These are phyloP conservation scores for Deuterostichococcus epilithicus DNA, from an alignment of 139 green algal genomes.

Conservation along the genomic window DNA sequence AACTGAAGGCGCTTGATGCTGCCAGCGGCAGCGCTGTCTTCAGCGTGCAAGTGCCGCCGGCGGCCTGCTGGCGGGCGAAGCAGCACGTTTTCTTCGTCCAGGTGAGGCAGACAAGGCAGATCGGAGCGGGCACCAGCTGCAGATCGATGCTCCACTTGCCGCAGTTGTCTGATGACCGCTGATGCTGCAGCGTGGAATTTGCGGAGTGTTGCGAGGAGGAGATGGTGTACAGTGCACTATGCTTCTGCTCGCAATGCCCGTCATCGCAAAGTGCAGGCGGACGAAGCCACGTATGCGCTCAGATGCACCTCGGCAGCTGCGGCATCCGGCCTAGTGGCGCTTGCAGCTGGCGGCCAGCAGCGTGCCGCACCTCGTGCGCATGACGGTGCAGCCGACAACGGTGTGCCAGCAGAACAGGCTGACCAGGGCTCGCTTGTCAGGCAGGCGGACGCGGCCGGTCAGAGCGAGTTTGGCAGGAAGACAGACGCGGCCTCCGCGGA, in stretches of 20 bases:
- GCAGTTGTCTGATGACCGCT: too few species aligned
- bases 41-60: not conserved
- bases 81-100: not conserved
- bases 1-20: not conserved
- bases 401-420: not conserved
- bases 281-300: not conserved
- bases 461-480: slow-evolving; percentile 63
- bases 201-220: too few species aligned
- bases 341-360: not conserved
- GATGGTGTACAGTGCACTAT: too few species aligned
- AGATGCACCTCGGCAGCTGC: not conserved
- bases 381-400: not conserved
- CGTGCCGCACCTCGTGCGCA: not conserved
- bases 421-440: not conserved
- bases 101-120: not conserved
- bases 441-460: not conserved
- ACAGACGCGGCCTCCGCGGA: slow-evolving; percentile 72
- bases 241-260: too few species aligned
- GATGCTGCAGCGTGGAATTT: too few species aligned
- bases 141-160: too few species aligned
- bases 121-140: too few species aligned
- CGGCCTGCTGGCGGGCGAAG: not conserved
- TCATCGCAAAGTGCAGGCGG: not conserved
- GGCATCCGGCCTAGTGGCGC: not conserved
- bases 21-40: not conserved